Conservation (phyloP, 306 rosid genomes). For the Casuarina equisetifolia region DNA sequence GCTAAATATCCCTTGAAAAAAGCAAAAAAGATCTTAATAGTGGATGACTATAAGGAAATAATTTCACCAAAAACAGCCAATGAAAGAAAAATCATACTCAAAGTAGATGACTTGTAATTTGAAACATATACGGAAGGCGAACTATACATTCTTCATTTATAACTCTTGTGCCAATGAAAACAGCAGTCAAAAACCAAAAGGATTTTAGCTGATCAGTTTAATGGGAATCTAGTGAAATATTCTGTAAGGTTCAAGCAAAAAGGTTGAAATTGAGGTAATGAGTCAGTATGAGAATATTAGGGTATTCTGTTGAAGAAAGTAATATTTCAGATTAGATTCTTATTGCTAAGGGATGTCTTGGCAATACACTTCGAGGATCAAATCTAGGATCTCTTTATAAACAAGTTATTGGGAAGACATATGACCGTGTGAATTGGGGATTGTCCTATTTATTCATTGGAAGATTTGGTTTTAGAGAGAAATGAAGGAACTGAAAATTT, state of each 20-base stretch:
- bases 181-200: neutral
- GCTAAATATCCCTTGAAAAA: neutral
- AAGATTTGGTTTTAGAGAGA: neutral
- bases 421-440: neutral
- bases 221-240: neutral
- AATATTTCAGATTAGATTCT: neutral
- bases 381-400: neutral
- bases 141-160: neutral
- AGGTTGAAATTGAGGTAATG: neutral
- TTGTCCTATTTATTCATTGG: neutral
- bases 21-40: neutral
- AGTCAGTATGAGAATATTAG: neutral
- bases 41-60: neutral
- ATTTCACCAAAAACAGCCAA: neutral
- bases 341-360: neutral
- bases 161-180: slow-evolving; percentile 1
- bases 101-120: no score
- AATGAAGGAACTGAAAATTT: neutral
- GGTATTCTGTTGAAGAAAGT: neutral
- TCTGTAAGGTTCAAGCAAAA: neutral
- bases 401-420: neutral
- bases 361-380: neutral
- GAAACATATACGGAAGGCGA: neutral
- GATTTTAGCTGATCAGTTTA: neutral
- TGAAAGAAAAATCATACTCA: neutral